A percentile compares a stretch with the other conserved stretches of the same genome.
Conservation (phyloP, 2,329 filamentous ascomycete genomes). For the Tolypocladium cylindrosporum region DNA sequence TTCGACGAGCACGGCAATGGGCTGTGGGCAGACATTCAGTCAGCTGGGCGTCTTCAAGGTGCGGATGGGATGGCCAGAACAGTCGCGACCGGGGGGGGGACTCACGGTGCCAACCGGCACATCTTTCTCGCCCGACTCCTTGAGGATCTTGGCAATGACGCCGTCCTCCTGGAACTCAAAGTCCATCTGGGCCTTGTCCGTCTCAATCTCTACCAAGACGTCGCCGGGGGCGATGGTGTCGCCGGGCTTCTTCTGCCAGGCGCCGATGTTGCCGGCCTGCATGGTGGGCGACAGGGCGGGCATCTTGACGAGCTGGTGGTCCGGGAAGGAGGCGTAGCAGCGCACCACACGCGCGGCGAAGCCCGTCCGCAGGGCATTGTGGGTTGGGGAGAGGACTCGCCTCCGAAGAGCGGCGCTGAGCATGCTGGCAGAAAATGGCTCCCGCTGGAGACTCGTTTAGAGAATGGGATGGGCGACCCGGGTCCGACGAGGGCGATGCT, state of each 20-base stretch:
- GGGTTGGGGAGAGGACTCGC: conserved; percentile 44
- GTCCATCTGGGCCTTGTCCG: conserved; percentile 99
- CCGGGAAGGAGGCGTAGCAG: conserved; percentile 76
- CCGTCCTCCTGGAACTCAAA: conserved; percentile 99
- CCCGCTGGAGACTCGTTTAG: conserved; percentile 8
- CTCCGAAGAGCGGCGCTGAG: conserved; percentile 54
- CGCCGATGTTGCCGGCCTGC: conserved; percentile 90
- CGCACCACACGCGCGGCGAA: conserved; percentile 46
- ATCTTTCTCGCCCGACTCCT: conserved; percentile 89
- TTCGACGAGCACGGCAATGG: conserved; percentile 90
- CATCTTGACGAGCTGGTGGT: conserved; percentile 95
- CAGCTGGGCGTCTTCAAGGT: conserved; percentile 5
- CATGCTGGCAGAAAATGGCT: conserved; percentile 33
- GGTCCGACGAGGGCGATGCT: conserved; percentile 6
- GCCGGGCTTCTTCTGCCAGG: conserved; percentile 96
- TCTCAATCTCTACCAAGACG: conserved; percentile 96
- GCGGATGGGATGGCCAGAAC: conserved; percentile 4
- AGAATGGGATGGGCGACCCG: conserved; percentile 2
- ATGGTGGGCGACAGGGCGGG: conserved; percentile 96
- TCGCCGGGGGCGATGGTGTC: conserved; percentile 83
- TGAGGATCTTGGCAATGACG: conserved; percentile 87
- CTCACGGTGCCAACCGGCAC: conserved; percentile 87
- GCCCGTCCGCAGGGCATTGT: conserved; percentile 39
- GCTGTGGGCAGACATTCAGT: conserved; percentile 40
- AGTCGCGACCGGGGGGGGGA: conserved; percentile 15